Evolutionary conservation across 2,329 filamentous ascomycete species (phyloP), one percentile per base, ranked within the genome.

Genomic region (Periglandula ipomoeae): DNA sequence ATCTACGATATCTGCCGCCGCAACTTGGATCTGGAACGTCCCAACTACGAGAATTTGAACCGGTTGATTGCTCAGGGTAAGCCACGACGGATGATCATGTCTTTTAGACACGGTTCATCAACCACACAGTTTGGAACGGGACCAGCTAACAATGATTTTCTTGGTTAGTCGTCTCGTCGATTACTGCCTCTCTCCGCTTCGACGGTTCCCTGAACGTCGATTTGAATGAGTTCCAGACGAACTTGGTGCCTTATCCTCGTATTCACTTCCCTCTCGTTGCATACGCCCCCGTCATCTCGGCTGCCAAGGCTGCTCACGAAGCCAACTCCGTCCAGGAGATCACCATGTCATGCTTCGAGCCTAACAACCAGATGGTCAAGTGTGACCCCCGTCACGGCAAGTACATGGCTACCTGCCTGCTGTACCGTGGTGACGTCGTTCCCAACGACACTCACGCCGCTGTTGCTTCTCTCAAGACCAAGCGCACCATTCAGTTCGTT

Each of bases 301-400:
- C 89, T 55, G 86, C 88, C 70, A 96, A 96, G 83, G 89, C 90
- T 61, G 86, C 89, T 52, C 91, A 98, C 78, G 91, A 98, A 79
- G 84, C 90, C 78, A 95, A 96, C 84, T 93, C 88, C 24, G 91
- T 97, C 58, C 86, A 89, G 74, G 93, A 97, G 79, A 96, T 97
- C 78, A 94, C 89, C 72, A 94, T 91, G 84, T 88, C 88, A 58
- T 97, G 91, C 85, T 98, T 98, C 76, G 91, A 98, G 82, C 89
- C 91, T 62, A 87, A 96, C 84, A 96, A 95, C 84, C 91, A 98
- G 85, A 98, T 98, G 91, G 91, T 98, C 70, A 95, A 95, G 81
- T 98, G 91, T 68, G 93, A 98, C 70, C 91, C 91, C 61, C 89
- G 90, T 66, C 90, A 94, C 71, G 91, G 91, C 73, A 98, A 98